Conservation (phyloP, 306 rosid genomes). For the Lathyrus sativus region DNA sequence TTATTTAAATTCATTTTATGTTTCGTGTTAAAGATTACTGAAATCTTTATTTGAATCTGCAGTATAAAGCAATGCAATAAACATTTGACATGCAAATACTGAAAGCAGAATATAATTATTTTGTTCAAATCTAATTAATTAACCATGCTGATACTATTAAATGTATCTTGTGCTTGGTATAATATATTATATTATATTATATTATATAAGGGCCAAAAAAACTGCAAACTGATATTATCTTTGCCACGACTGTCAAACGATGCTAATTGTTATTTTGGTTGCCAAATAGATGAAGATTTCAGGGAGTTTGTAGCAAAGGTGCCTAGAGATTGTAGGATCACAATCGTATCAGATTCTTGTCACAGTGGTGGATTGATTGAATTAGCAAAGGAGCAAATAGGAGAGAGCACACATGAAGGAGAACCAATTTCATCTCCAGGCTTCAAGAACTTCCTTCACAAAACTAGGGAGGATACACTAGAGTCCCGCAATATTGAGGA, state of each 20-base stretch:
- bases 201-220: too few species aligned
- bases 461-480: constrained; percentile 39
- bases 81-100: background rate
- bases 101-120: background rate
- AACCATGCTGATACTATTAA: too few species aligned
- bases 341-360: constrained; percentile 81
- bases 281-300: constrained; percentile 75
- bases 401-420: constrained; percentile 56
- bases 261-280: background rate
- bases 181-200: too few species aligned
- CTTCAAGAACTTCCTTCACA: constrained; percentile 48
- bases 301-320: constrained; percentile 57
- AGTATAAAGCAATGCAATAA: background rate
- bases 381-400: constrained; percentile 71
- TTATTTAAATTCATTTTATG: background rate
- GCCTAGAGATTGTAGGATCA: constrained; percentile 60
- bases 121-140: background rate
- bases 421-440: constrained; percentile 26
- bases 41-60: background rate
- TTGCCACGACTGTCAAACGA: background rate
- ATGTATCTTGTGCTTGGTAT: too few species aligned
- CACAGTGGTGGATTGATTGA: constrained; percentile 86
- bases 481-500: constrained; percentile 55
- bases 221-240: background rate
- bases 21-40: background rate